Conservation (phyloP, 495 filamentous ascomycete genomes). For the Hypoxylon rickii region DNA sequence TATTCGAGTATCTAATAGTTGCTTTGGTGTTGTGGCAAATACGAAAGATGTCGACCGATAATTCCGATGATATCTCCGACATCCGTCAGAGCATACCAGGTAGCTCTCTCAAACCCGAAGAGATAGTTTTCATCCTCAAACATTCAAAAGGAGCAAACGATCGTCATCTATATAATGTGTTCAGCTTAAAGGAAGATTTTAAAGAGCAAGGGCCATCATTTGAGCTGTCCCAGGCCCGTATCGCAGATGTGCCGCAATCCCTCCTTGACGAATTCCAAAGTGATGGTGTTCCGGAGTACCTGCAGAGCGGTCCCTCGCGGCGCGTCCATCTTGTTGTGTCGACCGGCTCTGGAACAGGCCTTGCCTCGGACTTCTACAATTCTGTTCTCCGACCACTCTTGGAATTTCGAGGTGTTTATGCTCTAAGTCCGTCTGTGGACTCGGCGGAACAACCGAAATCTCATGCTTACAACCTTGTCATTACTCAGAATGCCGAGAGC, state of each 20-base stretch:
- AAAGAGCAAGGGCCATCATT: conserved; percentile 33
- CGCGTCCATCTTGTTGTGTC: conserved; percentile 72
- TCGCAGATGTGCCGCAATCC: conserved; percentile 37
- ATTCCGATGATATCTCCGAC: conserved; percentile 8
- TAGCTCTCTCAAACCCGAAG: conserved; percentile 34
- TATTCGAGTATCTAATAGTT: not conserved
- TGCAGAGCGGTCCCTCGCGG: conserved; percentile 34
- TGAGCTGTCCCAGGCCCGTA: conserved; percentile 29
- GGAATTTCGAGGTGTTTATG: conserved; percentile 34
- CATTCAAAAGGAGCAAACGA: not conserved
- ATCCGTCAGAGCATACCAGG: conserved; percentile 1
- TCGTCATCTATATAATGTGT: conserved; percentile 37
- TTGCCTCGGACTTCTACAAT: conserved; percentile 61
- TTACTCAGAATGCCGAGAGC: conserved; percentile 63
- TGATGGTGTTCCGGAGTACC: conserved; percentile 38
- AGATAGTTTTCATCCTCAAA: conserved; percentile 42
- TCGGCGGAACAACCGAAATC: conserved; percentile 16
- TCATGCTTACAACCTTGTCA: conserved; percentile 50
- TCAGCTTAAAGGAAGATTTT: conserved; percentile 39
- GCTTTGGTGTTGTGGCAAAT: not conserved
- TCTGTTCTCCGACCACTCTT: conserved; percentile 64
- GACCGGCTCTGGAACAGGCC: conserved; percentile 69
- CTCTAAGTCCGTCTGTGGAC: conserved; percentile 1
- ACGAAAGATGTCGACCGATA: conserved; percentile 17
- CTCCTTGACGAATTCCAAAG: conserved; percentile 39